Evolutionary conservation across 768 basidiomycete species (phyloP), one percentile per base, ranked within the genome.

Genomic region (Boletus rex-veris): DNA sequence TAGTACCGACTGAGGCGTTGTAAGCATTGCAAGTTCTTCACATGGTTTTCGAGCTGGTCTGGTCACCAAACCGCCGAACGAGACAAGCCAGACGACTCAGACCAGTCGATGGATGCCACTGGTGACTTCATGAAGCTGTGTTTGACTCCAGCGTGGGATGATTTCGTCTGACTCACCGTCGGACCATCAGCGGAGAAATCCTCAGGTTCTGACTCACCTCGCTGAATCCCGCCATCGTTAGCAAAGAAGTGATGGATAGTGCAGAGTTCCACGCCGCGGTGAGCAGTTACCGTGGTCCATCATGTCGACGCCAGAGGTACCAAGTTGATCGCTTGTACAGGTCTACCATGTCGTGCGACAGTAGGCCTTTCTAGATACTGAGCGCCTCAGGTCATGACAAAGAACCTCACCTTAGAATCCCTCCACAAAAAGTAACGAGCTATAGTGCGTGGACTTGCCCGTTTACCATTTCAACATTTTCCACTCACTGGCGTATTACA

Each of bases 341-440:
- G 89, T 92, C 5, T 92, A 92, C 54, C 75, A 85, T 31, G 75
- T 81, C 35, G 84, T 90, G 24, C 80, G 88, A 45, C 77, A 77
- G 53, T 68, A 53, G 24, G 67, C 40, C 43, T 54, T 45, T 37
- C 38, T 39, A 15, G 28, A 50, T n/a, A 18, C 33, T 26, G 4
- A 16, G 12, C 35, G 9, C 19, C 24, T n/a, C n/a, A n/a, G n/a
- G 7, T 50, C 24, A 36, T n/a, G 16, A 11, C 14, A 0, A 48
- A 21, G 33, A 47, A 3, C 8, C 55, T 57, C 19, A 57, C 48
- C 38, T 30, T 30, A 68, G 67, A 44, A 89, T 92, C 48, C 90
- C 90, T 11, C 66, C 67, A 15, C 76, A 76, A 54, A 79, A 76
- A 60, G 88, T 91, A 9, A 91, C 90, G 0, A 87, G 81, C 47